Evolutionary conservation across 495 filamentous ascomycete genomes (phyloP).

Genomic region (Usnea hakonensis): DNA sequence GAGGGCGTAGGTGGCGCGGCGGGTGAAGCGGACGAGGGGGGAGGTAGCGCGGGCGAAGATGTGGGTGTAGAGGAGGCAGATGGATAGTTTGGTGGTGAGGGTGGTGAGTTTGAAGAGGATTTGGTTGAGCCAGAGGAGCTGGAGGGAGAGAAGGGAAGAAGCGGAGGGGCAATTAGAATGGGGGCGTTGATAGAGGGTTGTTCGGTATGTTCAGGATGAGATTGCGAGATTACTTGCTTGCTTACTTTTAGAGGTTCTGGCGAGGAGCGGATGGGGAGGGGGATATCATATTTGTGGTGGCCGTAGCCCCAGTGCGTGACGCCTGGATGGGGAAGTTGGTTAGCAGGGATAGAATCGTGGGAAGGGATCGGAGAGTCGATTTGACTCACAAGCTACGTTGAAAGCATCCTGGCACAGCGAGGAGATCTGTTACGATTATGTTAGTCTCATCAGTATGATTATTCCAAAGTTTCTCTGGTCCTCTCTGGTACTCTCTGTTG

Average conservation of each 20-base stretch:
- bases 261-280: neutral
- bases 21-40: neutral
- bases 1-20: slow-evolving; percentile 1
- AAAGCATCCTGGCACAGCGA: slow-evolving; percentile 5
- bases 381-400: slow-evolving; percentile 7
- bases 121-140: slow-evolving; percentile 17
- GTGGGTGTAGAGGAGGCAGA: slow-evolving; percentile 14
- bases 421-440: neutral
- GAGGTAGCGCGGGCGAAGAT: slow-evolving; percentile 14
- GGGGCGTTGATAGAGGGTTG: too few relatives aligned
- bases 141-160: too few relatives aligned
- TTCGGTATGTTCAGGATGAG: too few relatives aligned
- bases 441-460: neutral
- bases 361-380: neutral
- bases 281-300: neutral
- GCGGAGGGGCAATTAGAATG: too few relatives aligned
- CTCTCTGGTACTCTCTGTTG: neutral
- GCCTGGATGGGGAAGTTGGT: neutral
- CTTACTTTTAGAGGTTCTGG: slow-evolving; percentile 7
- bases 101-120: slow-evolving; percentile 15
- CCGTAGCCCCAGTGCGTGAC: slow-evolving; percentile 14
- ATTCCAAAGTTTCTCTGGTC: neutral
- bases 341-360: neutral
- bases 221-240: too few relatives aligned
- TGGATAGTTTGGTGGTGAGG: slow-evolving; percentile 10